Conservation (phyloP, 306 rosid species). For the Vachellia pachyceras region DNA sequence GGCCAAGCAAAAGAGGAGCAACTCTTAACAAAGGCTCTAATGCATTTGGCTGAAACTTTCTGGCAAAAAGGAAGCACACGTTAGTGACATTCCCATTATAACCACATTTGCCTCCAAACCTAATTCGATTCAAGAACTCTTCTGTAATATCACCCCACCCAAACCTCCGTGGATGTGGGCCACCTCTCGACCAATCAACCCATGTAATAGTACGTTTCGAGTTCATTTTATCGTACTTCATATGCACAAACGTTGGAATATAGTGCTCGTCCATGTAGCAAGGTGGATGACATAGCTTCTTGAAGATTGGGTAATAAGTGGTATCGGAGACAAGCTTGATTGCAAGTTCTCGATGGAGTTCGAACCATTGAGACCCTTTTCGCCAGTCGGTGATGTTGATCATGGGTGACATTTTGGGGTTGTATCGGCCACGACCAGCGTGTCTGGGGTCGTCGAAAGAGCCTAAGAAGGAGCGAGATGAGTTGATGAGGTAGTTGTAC, state of each 20-base stretch:
- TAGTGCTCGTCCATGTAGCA: conserved; percentile 75
- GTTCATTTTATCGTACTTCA: conserved; percentile 36
- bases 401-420: conserved; percentile 49
- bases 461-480: conserved; percentile 49
- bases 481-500: conserved; percentile 49
- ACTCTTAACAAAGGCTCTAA: conserved; percentile 60
- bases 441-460: conserved; percentile 51
- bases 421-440: conserved; percentile 58
- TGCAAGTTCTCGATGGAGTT: conserved; percentile 58
- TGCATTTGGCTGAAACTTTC: conserved; percentile 59
- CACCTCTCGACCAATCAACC: conserved; percentile 72
- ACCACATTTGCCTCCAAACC: conserved; percentile 52
- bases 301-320: conserved; percentile 51
- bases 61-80: conserved; percentile 62
- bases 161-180: conserved; percentile 60
- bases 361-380: conserved; percentile 80
- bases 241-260: conserved; percentile 56
- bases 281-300: conserved; percentile 42
- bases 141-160: conserved; percentile 41
- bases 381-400: conserved; percentile 63
- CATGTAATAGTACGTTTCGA: conserved; percentile 54
- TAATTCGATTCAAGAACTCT: conserved; percentile 54
- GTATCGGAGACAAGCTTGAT: conserved; percentile 51
- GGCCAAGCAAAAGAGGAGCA: conserved; percentile 49
- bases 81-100: conserved; percentile 51